Conservation (phyloP, 2,329 filamentous ascomycete species). For the Aureobasidium sp. region DNA sequence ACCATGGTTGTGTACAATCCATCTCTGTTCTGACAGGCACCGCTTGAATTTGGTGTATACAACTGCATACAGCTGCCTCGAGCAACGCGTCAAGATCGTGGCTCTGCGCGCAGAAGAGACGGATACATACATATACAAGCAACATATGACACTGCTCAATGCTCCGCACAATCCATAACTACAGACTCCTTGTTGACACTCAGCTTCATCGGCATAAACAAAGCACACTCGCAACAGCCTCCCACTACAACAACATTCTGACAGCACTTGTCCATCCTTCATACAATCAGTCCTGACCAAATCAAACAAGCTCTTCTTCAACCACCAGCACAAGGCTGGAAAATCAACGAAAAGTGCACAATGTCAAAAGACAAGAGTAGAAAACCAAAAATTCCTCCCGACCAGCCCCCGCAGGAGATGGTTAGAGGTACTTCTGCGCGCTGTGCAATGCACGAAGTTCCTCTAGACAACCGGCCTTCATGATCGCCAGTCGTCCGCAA, state of each 20-base stretch:
- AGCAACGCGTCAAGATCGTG: background rate
- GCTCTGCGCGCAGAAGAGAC: too few relatives aligned
- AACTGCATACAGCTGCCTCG: background rate
- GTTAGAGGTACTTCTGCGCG: constrained; percentile 1
- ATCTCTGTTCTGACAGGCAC: background rate
- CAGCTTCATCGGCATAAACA: background rate
- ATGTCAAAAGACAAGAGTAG: background rate
- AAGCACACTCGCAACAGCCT: background rate
- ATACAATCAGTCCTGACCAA: background rate
- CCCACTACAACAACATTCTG: background rate
- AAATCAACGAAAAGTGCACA: constrained; percentile 9
- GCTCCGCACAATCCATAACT: too few relatives aligned
- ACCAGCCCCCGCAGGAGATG: constrained; percentile 12
- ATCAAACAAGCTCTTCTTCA: constrained; percentile 5
- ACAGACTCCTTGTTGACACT: background rate
- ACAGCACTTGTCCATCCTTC: background rate
- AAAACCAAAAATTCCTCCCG: constrained; percentile 8
- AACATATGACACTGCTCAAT: background rate
- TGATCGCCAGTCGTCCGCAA: background rate
- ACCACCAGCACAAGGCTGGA: background rate
- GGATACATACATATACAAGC: too few relatives aligned
- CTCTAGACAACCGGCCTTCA: background rate
- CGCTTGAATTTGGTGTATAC: background rate
- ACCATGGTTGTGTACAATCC: background rate
- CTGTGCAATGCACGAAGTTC: constrained; percentile 15